Evolutionary conservation across 2,329 filamentous ascomycete species (phyloP).

Genomic region (Paramyrothecium roridum): DNA sequence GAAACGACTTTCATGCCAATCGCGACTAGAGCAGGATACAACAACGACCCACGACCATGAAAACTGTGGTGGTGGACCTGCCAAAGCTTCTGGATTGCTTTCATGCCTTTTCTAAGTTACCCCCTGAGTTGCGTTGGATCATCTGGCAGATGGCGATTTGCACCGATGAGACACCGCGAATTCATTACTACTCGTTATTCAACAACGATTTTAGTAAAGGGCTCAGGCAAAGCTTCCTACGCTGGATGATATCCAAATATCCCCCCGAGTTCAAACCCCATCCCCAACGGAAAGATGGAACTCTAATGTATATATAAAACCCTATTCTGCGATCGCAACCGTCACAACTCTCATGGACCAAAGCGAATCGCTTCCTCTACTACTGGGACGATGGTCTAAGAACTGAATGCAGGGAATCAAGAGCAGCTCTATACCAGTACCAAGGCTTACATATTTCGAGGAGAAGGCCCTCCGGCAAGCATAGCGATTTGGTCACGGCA

Average conservation of each 20-base stretch:
- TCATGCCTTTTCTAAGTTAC: neutral
- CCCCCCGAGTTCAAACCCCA: neutral
- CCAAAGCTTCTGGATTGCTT: neutral
- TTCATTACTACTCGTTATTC: conserved; percentile 3
- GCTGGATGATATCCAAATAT: neutral
- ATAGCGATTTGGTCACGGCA: neutral
- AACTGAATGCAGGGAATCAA: conserved; percentile 1
- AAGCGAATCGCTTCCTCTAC: neutral
- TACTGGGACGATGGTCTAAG: neutral
- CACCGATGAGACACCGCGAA: conserved; percentile 1
- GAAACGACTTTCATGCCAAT: too few species aligned
- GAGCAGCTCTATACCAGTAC: neutral
- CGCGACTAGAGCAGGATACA: too few species aligned
- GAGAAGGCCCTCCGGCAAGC: too few species aligned
- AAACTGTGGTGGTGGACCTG: too few species aligned
- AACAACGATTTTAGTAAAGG: neutral
- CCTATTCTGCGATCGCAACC: neutral
- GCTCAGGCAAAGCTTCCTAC: neutral
- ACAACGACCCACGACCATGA: too few species aligned
- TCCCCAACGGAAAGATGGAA: neutral
- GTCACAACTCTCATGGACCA: neutral
- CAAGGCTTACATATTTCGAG: too few species aligned
- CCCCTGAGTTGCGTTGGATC: neutral
- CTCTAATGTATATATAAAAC: neutral
- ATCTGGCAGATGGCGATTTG: conserved; percentile 4